phyloP scores from a whole-genome alignment of 306 rosid genomes.

The Luffa aegyptiaca region DNA sequence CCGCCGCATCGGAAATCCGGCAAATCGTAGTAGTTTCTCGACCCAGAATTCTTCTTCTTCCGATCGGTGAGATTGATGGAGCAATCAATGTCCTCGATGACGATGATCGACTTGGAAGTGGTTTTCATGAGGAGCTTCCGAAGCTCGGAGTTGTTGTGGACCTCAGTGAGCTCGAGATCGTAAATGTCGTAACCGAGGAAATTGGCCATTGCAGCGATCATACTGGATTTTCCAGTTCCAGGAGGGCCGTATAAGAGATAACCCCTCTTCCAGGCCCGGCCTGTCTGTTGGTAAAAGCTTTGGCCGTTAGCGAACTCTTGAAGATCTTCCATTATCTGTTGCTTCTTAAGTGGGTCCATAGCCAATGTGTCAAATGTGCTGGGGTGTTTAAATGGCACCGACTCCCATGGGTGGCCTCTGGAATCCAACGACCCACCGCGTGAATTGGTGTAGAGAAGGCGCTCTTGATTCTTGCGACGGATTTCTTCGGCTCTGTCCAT shows the following conservation, averaged over 20 bases:
- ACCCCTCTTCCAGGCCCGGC: constrained; percentile 94
- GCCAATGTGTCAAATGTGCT: constrained; percentile 91
- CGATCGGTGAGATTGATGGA: constrained; percentile 56
- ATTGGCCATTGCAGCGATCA: constrained; percentile 98
- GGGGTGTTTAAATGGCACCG: constrained; percentile 90
- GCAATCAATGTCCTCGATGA: constrained; percentile 91
- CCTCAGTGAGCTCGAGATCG: constrained; percentile 85
- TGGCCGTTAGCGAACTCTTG: constrained; percentile 68
- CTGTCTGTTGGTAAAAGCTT: constrained; percentile 72
- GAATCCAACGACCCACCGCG: constrained; percentile 85
- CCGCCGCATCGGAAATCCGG: not conserved
- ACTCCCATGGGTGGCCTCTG: constrained; percentile 95
- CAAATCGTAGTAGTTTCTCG: constrained; percentile 24
- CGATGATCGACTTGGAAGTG: constrained; percentile 75
- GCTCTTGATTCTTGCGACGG: constrained; percentile 69
- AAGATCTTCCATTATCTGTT: constrained; percentile 67
- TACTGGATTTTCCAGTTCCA: constrained; percentile 83
- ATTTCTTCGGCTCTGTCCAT: constrained; percentile 82
- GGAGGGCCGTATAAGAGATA: constrained; percentile 90
- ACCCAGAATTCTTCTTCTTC: constrained; percentile 17
- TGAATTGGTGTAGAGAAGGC: constrained; percentile 73
- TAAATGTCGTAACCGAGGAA: constrained; percentile 78
- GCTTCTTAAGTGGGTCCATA: constrained; percentile 66
- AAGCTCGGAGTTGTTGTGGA: constrained; percentile 77
- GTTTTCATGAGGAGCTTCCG: constrained; percentile 89